Evolutionary conservation across 1,139 yeast genomes (phyloP), one percentile per base, ranked within the genome.

Genomic region (Saccharomyces hybrid): DNA sequence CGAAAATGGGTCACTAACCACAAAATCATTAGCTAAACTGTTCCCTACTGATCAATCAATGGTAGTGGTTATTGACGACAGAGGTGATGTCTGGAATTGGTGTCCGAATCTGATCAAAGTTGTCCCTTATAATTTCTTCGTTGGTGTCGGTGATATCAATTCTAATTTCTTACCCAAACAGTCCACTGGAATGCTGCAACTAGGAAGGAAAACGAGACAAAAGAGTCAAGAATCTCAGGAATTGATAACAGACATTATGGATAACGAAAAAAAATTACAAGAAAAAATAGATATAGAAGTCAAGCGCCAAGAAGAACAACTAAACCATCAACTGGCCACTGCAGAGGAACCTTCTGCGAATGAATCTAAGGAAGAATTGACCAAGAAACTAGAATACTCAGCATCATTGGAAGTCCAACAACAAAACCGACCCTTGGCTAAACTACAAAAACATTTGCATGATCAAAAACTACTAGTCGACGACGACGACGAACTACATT

Each of bases 21-120:
- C 88, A 63, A 93, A 93, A 67, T 88, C 93, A 48, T 75, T 93
- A 58, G 85, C 87, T 64, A 76, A 99, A 58, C 75, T 93, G 52
- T 95, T 95, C 67, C 99, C 99, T 0, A 96, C 93, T 3, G 96
- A 93, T 60, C 96, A 96, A 41, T 85, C 95, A 14, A 88, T 93
- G 97, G 99, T 93, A 48, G 95, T 89, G 2, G 86, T 93, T 49
- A 93, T 93, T 57, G 99, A 93, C 70, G 99, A 93, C 69, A 80
- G 99, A 69, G 99, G 98, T 3, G 99, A 93, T 70, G 99, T 93
- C 9, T 93, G 99, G 99, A 89, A 88, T 67, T 93, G 99, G 99
- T 88, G 90, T 60, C 84, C 87, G 27, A 91, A 93, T 68, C 75
- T 93, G 60, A 82, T 93, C 57, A 89, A 91, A 69, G 99, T 93